Percentiles rank a stretch among this genome's conserved stretches.
Conservation (phyloP, 164 flowering plant genomes). For the grape (Vitis vinifera) region DNA sequence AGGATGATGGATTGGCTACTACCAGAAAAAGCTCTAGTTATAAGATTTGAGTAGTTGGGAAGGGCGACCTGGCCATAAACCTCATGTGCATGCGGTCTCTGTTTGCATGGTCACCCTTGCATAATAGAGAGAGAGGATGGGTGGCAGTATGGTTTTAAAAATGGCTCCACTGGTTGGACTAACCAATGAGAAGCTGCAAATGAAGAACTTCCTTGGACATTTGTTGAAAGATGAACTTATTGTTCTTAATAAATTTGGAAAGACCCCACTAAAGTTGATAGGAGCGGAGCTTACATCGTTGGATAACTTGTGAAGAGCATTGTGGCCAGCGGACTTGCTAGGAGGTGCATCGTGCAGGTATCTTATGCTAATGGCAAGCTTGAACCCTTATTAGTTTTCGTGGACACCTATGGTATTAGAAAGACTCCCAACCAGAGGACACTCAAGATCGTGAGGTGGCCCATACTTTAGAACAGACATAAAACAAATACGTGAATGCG, state of each 20-base stretch:
- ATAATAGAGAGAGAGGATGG: too few species aligned
- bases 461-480: too few species aligned
- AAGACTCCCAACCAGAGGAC: constrained; percentile 15
- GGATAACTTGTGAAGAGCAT: constrained; percentile 3
- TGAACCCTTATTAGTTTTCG: constrained; percentile 13
- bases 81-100: too few species aligned
- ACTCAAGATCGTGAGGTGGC: constrained; percentile 8
- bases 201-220: too few species aligned
- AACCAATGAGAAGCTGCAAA: too few species aligned
- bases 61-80: too few species aligned
- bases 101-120: too few species aligned
- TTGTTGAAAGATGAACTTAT: too few species aligned
- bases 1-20: background rate
- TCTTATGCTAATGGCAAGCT: constrained; percentile 14
- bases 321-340: constrained; percentile 10
- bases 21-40: background rate
- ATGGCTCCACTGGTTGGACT: too few species aligned
- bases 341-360: constrained; percentile 16
- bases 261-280: constrained; percentile 15
- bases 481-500: too few species aligned
- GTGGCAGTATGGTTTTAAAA: too few species aligned
- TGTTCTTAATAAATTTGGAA: background rate
- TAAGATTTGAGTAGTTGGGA: background rate
- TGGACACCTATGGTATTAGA: constrained; percentile 11
- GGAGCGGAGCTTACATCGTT: constrained; percentile 14